Evolutionary conservation across 495 filamentous ascomycete species (phyloP), one percentile per base, ranked within the genome.

Genomic region (Clohesyomyces aquaticus): DNA sequence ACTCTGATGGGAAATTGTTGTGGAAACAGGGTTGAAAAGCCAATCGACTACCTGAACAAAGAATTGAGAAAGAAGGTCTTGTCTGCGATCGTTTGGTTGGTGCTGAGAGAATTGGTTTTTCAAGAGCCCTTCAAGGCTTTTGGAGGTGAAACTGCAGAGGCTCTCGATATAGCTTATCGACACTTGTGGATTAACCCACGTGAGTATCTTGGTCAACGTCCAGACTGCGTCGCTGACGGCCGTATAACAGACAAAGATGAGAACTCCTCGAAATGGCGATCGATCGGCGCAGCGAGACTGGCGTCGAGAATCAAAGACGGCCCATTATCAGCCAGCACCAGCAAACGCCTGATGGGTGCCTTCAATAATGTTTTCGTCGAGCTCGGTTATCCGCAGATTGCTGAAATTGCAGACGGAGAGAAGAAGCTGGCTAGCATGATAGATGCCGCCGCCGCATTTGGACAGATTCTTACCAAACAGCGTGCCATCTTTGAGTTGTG

Each of bases 261-360:
- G 10, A 27, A 52, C 9, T 22, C 48, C 23, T 12, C 23, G 22
- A 52, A 52, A n/a, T 52, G 48, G 48, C 18, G 48, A 52, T 52
- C 48, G 12, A 23, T 52, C n/a, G 27, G 19, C 8, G 48, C 18
- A 22, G 48, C 3, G 25, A 52, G n/a, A 26, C 48, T 52, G 3
- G 48, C 11, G 8, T 22, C 19, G 12, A 27, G 9, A n/a, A 3
- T 22, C n/a, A 25, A 52, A 8, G 48, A 52, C 19, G 14, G 9
- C 6, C 9, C 48, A 6, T 6, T n/a, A n/a, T 8, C 8, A 16
- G 9, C 11, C 18, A 22, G 14, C 32, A 38, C 32, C 32, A 6
- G 14, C 14, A 6, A 6, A 38, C 6, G 32, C 32, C 32, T 38
- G 6, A 38, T 38, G 14, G 32, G 6, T 14, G 32, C 32, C 6